Base-by-base conservation (phyloP, 495 filamentous ascomycete species). In the Durotheca rogersii region DNA sequence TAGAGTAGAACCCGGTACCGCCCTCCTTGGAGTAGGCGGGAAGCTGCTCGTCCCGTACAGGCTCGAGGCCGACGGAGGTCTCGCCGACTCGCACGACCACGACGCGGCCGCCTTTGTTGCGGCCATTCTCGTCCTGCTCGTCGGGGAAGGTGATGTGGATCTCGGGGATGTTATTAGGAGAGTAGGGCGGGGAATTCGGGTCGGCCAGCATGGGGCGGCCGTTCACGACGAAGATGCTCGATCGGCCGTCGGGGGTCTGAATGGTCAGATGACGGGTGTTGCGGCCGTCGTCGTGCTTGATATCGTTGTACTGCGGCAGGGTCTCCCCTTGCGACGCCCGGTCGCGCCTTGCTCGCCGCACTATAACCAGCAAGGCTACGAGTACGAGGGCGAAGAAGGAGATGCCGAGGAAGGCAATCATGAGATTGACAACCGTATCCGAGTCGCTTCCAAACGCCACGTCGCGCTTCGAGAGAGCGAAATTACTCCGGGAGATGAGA, bases 131-230 rank as follows among this genome's bases (percentile, higher is more conserved):
- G 60, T 90, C 92, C 41, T 87, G 81, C 77, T 97, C 92, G 56
- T 98, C 93, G 10, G 93, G 93, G 73, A 98, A 96, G 0, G 93
- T 98, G 64, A 98, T 95, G 67, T 91, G 89, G 62, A 98, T 98
- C 70, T 96, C 89, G 7, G 93, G 93, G 9, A 97, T 81, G 46
- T 77, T 77, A 56, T 73, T 77, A n/a, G 89, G 88, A 47, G 88
- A 90, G 35, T 84, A 68, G 19, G 90, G 89, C 11, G 89, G 88
- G 32, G 80, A 83, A 35, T 78, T 77, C 16, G 88, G 86, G 66
- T 85, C 85, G 33, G 82, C 77, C 51, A 93, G 81, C 57, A 94
- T 80, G 42, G 81, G 77, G 67, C 88, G 81, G 47, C 75, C 71
- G 56, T 86, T 83, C 62, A 85, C 85, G 48, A 92, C 80, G 40